Percentiles rank a stretch among this genome's conserved stretches.
Conservation (phyloP, 2,329 filamentous ascomycete species). For the Colletotrichum zoysiae region DNA sequence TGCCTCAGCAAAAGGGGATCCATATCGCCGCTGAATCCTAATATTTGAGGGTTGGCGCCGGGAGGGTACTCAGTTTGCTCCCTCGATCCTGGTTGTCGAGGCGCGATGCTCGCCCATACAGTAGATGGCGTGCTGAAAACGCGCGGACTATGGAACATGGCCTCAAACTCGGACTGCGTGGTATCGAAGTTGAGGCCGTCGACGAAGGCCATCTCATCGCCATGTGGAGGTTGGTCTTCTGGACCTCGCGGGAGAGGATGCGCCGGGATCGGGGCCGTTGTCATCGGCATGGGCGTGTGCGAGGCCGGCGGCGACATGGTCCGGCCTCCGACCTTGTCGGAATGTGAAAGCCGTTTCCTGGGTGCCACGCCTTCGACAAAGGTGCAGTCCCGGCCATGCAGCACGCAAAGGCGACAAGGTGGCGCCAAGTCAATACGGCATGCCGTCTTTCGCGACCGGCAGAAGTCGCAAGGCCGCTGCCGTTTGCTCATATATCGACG, state of each 20-base stretch:
- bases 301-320: not conserved
- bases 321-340: not conserved
- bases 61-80: not conserved
- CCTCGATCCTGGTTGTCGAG: not conserved
- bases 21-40: conserved; percentile 42
- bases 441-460: conserved; percentile 58
- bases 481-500: conserved; percentile 45
- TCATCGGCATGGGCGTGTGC: not conserved
- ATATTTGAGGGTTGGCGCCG: conserved; percentile 25
- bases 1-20: conserved; percentile 40
- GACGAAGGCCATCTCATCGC: not conserved
- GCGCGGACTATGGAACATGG: conserved; percentile 30
- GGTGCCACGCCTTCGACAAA: conserved; percentile 53
- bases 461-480: conserved; percentile 59
- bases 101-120: not conserved
- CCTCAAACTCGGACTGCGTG: conserved; percentile 31
- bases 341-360: conserved; percentile 27
- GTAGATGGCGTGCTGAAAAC: not conserved
- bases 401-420: conserved; percentile 58
- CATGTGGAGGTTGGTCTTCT: not conserved
- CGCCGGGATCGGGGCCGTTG: not conserved
- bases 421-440: conserved; percentile 57
- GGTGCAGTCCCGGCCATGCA: conserved; percentile 57
- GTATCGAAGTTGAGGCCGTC: conserved; percentile 33
- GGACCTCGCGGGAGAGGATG: too few relatives aligned